A percentile compares a stretch with the other conserved stretches of the same genome.
Conservation (phyloP, 2,329 filamentous ascomycete genomes). For the Fusarium globosum region DNA sequence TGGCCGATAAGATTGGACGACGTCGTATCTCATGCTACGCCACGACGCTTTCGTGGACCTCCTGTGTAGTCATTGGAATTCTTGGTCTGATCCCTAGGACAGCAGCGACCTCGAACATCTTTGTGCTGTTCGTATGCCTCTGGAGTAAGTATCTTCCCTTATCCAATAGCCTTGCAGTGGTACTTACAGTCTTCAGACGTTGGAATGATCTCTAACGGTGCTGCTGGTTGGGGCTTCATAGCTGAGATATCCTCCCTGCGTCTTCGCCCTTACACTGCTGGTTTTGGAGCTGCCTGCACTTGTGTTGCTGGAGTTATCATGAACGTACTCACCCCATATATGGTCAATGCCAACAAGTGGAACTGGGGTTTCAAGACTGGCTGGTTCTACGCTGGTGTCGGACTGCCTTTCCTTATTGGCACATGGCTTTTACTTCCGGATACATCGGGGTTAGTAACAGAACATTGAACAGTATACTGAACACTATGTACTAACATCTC, state of each 20-base stretch:
- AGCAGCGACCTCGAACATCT: neutral
- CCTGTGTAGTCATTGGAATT: neutral
- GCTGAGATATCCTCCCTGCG: conserved; percentile 53
- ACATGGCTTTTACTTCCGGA: conserved; percentile 48
- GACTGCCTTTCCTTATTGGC: conserved; percentile 39
- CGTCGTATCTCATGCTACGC: neutral
- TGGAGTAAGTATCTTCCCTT: conserved; percentile 13
- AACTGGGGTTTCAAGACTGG: conserved; percentile 49
- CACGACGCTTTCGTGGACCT: neutral
- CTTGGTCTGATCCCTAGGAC: neutral
- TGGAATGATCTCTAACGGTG: conserved; percentile 9
- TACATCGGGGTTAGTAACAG: conserved; percentile 30
- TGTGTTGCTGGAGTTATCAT: conserved; percentile 42
- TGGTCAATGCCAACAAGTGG: conserved; percentile 48
- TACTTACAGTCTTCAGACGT: neutral
- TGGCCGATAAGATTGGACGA: neutral
- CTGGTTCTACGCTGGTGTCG: conserved; percentile 46
- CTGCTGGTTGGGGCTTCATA: conserved; percentile 46
- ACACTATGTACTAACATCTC: neutral
- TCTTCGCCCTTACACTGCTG: conserved; percentile 48
- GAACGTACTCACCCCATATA: conserved; percentile 46
- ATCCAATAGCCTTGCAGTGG: accelerated
- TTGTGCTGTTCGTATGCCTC: conserved; percentile 13
- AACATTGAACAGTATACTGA: neutral
- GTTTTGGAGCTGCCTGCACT: conserved; percentile 42